phyloP scores from a whole-genome alignment of 371 early-diverging fungal genomes.

The Mucor plumbeus region DNA sequence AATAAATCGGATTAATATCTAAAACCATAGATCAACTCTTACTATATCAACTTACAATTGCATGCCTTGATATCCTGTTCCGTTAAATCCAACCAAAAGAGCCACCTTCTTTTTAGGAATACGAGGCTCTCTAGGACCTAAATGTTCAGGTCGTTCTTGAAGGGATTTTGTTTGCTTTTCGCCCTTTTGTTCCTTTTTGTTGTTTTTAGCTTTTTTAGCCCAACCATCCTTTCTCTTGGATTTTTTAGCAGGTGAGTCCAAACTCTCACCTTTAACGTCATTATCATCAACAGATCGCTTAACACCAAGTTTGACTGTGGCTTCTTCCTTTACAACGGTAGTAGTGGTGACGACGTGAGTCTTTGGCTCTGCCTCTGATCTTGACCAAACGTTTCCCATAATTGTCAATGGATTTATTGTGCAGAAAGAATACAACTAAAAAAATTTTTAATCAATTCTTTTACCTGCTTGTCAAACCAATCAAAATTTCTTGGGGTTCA shows the following conservation, averaged over 20 bases:
- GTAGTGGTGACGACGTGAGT: not conserved
- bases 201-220: slow-evolving; percentile 8
- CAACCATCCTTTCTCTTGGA: not conserved
- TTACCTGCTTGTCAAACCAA: no score
- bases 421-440: not conserved
- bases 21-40: no score
- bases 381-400: slow-evolving; percentile 2
- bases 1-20: not conserved
- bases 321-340: not conserved
- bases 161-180: not conserved
- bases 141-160: slow-evolving; percentile 17
- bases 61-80: slow-evolving; percentile 97
- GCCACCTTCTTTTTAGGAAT: slow-evolving; percentile 90
- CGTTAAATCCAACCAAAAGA: slow-evolving; percentile 90
- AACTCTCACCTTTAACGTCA: not conserved
- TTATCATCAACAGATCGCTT: not conserved
- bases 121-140: slow-evolving; percentile 45
- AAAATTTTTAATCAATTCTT: not conserved
- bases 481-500: no score
- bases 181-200: not conserved
- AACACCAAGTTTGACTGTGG: not conserved
- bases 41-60: slow-evolving; percentile 71
- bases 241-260: not conserved
- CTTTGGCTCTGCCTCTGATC: not conserved
- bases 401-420: not conserved